These are phyloP conservation scores for Penicillium sp. DNA, from an alignment of 2,329 filamentous ascomycete species.

Conservation along the genomic window DNA sequence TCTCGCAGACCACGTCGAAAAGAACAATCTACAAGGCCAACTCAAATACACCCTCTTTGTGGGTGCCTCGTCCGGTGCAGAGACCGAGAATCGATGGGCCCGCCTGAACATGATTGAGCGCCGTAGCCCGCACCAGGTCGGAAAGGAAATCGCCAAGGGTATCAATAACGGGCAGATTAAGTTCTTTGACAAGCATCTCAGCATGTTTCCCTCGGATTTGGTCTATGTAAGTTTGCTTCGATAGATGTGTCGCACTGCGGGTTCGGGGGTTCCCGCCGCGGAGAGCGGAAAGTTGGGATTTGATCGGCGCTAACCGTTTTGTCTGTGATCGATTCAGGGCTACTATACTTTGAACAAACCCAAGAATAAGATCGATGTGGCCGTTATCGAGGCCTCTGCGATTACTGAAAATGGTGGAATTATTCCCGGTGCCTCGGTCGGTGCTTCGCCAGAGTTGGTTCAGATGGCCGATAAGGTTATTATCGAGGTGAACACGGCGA, in stretches of 20 bases:
- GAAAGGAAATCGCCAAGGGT: slow-evolving; percentile 85
- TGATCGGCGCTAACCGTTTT: slow-evolving; percentile 18
- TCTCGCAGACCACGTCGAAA: slow-evolving; percentile 85
- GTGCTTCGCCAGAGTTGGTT: slow-evolving; percentile 80
- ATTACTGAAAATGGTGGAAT: slow-evolving; percentile 90
- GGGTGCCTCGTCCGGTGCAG: slow-evolving; percentile 83
- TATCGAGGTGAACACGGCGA: slow-evolving; percentile 86
- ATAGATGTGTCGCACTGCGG: not conserved
- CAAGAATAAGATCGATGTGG: slow-evolving; percentile 75
- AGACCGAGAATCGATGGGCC: slow-evolving; percentile 94
- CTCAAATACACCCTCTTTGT: slow-evolving; percentile 87
- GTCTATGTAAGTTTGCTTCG: slow-evolving; percentile 63
- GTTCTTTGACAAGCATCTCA: slow-evolving; percentile 92
- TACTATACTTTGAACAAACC: slow-evolving; percentile 82
- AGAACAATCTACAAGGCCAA: slow-evolving; percentile 81
- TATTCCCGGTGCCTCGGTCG: slow-evolving; percentile 82
- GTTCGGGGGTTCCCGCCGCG: slow-evolving; percentile 14
- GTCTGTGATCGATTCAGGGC: slow-evolving; percentile 51
- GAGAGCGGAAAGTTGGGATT: slow-evolving; percentile 1
- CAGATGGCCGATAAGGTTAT: slow-evolving; percentile 94
- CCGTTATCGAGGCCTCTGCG: slow-evolving; percentile 81
- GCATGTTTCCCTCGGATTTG: slow-evolving; percentile 87
- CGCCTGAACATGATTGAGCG: slow-evolving; percentile 85
- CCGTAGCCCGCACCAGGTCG: slow-evolving; percentile 82
- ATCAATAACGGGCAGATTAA: slow-evolving; percentile 88